Evolutionary conservation across 2,329 filamentous ascomycete species (phyloP).

Genomic region (Arthroderma sp.): DNA sequence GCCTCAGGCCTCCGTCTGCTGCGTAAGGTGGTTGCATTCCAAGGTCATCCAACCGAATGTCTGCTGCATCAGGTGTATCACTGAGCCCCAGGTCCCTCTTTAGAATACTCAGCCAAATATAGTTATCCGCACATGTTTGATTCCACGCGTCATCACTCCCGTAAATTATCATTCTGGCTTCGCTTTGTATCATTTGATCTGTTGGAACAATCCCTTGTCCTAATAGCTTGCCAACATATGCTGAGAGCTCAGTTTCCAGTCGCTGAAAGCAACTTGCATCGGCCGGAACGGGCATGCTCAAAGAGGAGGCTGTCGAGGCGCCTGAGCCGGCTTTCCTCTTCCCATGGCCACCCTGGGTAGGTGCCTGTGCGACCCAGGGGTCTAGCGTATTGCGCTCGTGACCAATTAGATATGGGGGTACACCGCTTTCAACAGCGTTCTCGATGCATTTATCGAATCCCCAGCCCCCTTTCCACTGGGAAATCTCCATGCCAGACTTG

Average conservation of each 20-base stretch:
- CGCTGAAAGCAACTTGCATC: conserved; percentile 31
- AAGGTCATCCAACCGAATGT: conserved; percentile 24
- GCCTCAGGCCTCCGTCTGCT: conserved; percentile 23
- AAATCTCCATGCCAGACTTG: conserved; percentile 25
- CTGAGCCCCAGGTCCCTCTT: conserved; percentile 32
- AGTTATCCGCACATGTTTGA: conserved; percentile 34
- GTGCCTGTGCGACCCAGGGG: conserved; percentile 16
- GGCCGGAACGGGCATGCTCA: conserved; percentile 16
- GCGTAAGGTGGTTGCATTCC: conserved; percentile 33
- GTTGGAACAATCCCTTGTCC: conserved; percentile 23
- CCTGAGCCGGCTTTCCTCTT: conserved; percentile 1
- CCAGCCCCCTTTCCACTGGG: conserved; percentile 30
- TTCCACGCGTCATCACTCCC: conserved; percentile 22
- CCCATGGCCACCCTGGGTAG: neutral
- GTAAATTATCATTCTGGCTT: conserved; percentile 19
- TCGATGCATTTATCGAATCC: conserved; percentile 27
- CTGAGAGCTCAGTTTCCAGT: conserved; percentile 27
- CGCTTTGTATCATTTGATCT: conserved; percentile 19
- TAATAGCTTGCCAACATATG: conserved; percentile 25
- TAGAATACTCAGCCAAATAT: conserved; percentile 32
- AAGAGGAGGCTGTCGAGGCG: neutral
- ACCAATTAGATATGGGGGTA: conserved; percentile 25
- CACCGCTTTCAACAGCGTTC: conserved; percentile 24
- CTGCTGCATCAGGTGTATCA: conserved; percentile 18
- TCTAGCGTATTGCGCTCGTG: conserved; percentile 21